phyloP scores from a whole-genome alignment of 164 flowering plant genomes.

The Piper longum region DNA sequence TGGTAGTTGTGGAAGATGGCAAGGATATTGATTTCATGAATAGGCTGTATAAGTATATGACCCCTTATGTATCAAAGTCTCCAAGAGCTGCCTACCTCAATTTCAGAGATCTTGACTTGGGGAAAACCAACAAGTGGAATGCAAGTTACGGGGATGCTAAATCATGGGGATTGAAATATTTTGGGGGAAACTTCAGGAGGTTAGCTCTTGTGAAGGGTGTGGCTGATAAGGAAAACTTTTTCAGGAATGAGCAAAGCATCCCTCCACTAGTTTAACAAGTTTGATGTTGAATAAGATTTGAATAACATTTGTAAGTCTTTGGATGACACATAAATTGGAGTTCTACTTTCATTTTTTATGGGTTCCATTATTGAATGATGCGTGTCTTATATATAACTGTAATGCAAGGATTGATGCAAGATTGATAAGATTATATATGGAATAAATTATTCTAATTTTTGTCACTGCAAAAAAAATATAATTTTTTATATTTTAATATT shows the following conservation, averaged over 20 bases:
- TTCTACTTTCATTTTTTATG: too few relatives aligned
- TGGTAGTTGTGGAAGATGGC: background rate
- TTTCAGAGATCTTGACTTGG: conserved; percentile 16
- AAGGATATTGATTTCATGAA: conserved; percentile 7
- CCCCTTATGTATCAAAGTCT: conserved; percentile 7
- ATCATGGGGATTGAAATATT: conserved; percentile 15
- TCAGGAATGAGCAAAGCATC: conserved; percentile 12
- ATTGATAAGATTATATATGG: too few relatives aligned
- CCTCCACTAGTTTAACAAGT: background rate
- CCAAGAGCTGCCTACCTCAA: conserved; percentile 15
- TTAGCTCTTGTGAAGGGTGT: conserved; percentile 17
- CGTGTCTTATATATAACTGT: too few relatives aligned
- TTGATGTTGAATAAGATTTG: too few relatives aligned
- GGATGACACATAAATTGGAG: too few relatives aligned
- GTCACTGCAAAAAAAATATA: too few relatives aligned
- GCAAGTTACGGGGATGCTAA: conserved; percentile 8
- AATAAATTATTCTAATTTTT: too few relatives aligned
- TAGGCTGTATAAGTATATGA: conserved; percentile 9
- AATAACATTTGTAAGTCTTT: too few relatives aligned
- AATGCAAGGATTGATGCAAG: too few relatives aligned
- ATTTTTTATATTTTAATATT: too few relatives aligned
- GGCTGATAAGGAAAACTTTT: conserved; percentile 17
- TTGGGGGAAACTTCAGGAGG: conserved; percentile 16
- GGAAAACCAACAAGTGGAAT: conserved; percentile 1
- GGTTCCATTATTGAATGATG: too few relatives aligned